Conservation (phyloP, 2,329 filamentous ascomycete species). For the Diaporthe nobilis region DNA sequence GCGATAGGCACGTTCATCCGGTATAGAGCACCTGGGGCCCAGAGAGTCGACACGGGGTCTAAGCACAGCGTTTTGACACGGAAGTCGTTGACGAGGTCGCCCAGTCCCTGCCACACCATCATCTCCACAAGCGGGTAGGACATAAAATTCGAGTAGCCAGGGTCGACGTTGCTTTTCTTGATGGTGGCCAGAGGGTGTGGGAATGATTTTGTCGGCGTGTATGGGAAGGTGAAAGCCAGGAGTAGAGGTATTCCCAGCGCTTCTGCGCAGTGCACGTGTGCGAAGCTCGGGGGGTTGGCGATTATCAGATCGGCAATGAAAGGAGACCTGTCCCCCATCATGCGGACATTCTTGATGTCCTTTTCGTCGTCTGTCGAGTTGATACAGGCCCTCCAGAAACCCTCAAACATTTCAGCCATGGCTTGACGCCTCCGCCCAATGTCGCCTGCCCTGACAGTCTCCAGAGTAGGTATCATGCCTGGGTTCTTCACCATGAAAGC, state of each 20-base stretch:
- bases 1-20: conserved; percentile 82
- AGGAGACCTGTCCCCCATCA: conserved; percentile 73
- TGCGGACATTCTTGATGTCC: conserved; percentile 71
- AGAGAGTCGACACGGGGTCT: conserved; percentile 81
- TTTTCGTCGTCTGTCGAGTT: conserved; percentile 79
- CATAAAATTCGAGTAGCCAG: conserved; percentile 83
- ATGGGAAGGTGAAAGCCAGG: conserved; percentile 92
- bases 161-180: conserved; percentile 79
- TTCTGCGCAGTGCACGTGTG: conserved; percentile 85
- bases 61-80: conserved; percentile 77
- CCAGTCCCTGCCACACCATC: conserved; percentile 92
- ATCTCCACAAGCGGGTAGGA: conserved; percentile 85
- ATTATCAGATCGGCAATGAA: conserved; percentile 87
- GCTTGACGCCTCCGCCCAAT: conserved; percentile 75
- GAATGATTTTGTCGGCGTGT: conserved; percentile 81
- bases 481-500: conserved; percentile 91
- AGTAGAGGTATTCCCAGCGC: conserved; percentile 83
- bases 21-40: conserved; percentile 82
- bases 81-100: conserved; percentile 83
- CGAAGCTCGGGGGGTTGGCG: conserved; percentile 84
- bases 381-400: conserved; percentile 85
- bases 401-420: conserved; percentile 87
- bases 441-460: conserved; percentile 81
- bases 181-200: conserved; percentile 85
- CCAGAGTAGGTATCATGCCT: conserved; percentile 80